Evolutionary conservation across 2,329 filamentous ascomycete species (phyloP), one percentile per base, ranked within the genome.

Genomic region (Allantophomopsis cytisporea): DNA sequence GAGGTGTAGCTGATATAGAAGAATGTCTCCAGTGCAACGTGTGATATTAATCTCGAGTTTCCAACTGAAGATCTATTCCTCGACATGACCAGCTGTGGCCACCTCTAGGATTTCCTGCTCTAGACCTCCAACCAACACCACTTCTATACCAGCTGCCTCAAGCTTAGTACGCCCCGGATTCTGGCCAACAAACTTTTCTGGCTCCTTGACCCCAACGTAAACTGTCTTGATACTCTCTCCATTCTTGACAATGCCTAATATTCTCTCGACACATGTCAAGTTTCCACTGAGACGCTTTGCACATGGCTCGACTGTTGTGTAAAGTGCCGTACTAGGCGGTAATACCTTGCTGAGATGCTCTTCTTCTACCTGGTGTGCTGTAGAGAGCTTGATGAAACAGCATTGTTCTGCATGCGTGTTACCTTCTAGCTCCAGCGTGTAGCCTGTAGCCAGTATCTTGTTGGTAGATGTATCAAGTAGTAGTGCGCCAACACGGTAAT

Each of bases 321-420:
- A 96, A 11, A 98, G 46, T 4, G 74, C 68, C 2, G 72, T 63
- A 1, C 72, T 61, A 28, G 67, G 59, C 0, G 73, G 67, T 7
- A 81, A 51, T 12, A 66, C 59, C 14, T 63, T 53, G 12, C 59
- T 60, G 4, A 86, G 66, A 1, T 60, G 55, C 39, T 73, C 71
- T 47, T 82, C 77, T 8, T 66, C 42, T 0, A 69, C 61, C 2
- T 54, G 53, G 40, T 72, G 55, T 45, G 63, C 50, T 36, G 62
- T 52, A 2, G 73, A 65, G 12, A 79, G 70, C 58, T 98, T 96
- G 37, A 79, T 61, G 41, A 98, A 71, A 54, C 86, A 94, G 59
- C 82, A 89, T 62, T 98, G 87, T 57, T 98, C 91, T 3, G 91
- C 91, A 55, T 98, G 91, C 0, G 91, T 96, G 62, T 98, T 98